Evolutionary conservation across 1,284 basidiomycete genomes (phyloP), one percentile per base, ranked within the genome.

Genomic region (Tilletia horrida): DNA sequence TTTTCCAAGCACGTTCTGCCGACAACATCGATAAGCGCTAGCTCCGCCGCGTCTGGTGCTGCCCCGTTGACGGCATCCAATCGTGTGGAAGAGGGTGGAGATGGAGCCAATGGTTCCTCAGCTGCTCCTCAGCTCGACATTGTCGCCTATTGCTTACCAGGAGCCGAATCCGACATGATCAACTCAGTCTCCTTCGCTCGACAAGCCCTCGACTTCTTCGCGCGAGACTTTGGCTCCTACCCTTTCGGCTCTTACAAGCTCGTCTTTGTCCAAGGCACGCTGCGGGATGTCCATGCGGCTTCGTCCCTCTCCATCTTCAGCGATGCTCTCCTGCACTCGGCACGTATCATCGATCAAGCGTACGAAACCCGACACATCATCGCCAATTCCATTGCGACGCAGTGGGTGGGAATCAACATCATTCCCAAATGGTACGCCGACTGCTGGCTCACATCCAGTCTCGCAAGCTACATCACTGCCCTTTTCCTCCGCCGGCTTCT

Each of bases 351-450:
- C 73, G 96, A 99, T 78, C 93, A 95, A 81, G 91, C 92, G 0
- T 87, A 93, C 75, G 92, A 97, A 80, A 91, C 93, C 1, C 87
- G 94, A 18, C 92, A 95, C 69, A 85, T 88, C 18, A 86, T 98
- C 50, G 87, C 90, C 31, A 91, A 97, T 78, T 73, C 79, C 40
- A 73, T 98, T 47, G 93, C 93, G 6, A 92, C 89, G 75, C 96
- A 99, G 83, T 98, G 96, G 96, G 87, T 93, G 65, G 95, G 96
- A 23, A 89, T 99, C 83, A 96, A 97, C 83, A 93, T 99, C 75
- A 89, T 95, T 67, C 93, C 91, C 66, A 92, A 92, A 83, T 88
- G 89, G n/a, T 92, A 91, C 86, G 91, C 93, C 9, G 96, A 98
- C 83, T 88, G 89, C 7, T 99, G 96, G 96, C 88, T 99, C 18